phyloP scores from a whole-genome alignment of 2,329 filamentous ascomycete species.

The Paracoccidioides brasiliensis region DNA sequence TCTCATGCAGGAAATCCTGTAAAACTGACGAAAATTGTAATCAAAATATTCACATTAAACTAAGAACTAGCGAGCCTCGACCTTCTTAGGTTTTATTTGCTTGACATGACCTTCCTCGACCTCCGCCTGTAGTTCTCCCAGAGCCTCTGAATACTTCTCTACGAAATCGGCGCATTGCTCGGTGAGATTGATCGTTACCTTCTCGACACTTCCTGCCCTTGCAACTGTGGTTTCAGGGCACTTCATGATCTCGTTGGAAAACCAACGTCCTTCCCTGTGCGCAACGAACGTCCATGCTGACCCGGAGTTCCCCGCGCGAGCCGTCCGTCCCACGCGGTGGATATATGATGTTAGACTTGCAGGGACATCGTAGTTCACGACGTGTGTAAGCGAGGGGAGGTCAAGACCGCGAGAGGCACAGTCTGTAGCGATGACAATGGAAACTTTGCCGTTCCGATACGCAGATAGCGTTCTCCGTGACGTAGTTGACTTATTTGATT shows the following conservation, averaged over 20 bases:
- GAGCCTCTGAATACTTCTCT: constrained; percentile 21
- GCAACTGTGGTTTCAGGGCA: constrained; percentile 22
- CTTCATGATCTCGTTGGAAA: constrained; percentile 68
- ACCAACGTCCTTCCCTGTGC: constrained; percentile 77
- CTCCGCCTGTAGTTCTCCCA: constrained; percentile 27
- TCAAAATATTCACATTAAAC: background rate
- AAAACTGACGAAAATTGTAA: background rate
- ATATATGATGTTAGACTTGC: constrained; percentile 70
- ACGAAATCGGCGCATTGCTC: constrained; percentile 17
- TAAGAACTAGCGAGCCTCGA: background rate
- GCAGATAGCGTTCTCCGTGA: constrained; percentile 54
- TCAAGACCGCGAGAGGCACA: constrained; percentile 88
- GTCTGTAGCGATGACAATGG: constrained; percentile 78
- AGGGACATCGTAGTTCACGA: constrained; percentile 90
- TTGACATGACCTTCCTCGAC: constrained; percentile 11
- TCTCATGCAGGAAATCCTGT: too few relatives aligned
- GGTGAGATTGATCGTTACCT: constrained; percentile 20
- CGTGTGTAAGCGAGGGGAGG: constrained; percentile 62
- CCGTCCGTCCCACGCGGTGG: constrained; percentile 83
- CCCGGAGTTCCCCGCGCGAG: constrained; percentile 62
- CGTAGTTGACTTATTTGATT: constrained; percentile 59
- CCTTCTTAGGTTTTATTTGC: background rate
- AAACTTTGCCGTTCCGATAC: constrained; percentile 51
- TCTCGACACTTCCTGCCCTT: constrained; percentile 18
- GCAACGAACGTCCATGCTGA: constrained; percentile 78